A percentile compares a stretch with the other conserved stretches of the same genome.
These are phyloP conservation scores for Amborella trichopoda DNA, from an alignment of 164 flowering plant species.

Conservation along the genomic window DNA sequence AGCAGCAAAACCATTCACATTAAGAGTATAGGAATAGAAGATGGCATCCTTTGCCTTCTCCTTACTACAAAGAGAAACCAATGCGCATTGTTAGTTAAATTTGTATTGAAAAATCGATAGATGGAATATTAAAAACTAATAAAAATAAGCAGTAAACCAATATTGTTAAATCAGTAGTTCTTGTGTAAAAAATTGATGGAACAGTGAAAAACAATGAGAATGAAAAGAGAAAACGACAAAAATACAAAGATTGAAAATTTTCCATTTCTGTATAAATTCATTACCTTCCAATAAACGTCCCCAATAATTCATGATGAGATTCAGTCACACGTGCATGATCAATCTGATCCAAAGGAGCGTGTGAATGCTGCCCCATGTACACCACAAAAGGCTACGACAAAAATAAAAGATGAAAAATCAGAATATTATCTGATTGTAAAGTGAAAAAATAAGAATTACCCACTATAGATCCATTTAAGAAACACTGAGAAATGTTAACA, in stretches of 20 bases:
- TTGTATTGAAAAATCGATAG: background rate
- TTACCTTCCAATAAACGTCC: constrained; percentile 40
- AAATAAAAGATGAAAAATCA: background rate
- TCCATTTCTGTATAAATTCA: too few species aligned
- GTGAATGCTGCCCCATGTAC: constrained; percentile 42
- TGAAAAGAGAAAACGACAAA: background rate
- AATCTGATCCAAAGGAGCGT: constrained; percentile 12
- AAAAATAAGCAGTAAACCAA: background rate
- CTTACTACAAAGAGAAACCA: background rate
- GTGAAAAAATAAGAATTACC: background rate
- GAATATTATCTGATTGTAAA: background rate
- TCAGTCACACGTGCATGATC: constrained; percentile 19
- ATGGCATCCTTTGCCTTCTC: constrained; percentile 42
- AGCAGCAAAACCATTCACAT: constrained; percentile 61
- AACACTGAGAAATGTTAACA: background rate
- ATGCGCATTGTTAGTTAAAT: background rate
- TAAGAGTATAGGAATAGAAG: constrained; percentile 26
- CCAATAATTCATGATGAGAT: constrained; percentile 29
- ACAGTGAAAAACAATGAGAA: background rate
- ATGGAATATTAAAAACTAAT: background rate
- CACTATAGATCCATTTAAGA: background rate
- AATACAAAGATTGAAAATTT: background rate
- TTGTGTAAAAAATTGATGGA: background rate
- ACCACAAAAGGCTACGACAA: constrained; percentile 34
- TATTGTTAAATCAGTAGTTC: background rate